Percentiles rank a stretch among this genome's conserved stretches.
phyloP scores from a whole-genome alignment of 1,284 basidiomycete genomes.

The Sanghuangporus sanghuang region DNA sequence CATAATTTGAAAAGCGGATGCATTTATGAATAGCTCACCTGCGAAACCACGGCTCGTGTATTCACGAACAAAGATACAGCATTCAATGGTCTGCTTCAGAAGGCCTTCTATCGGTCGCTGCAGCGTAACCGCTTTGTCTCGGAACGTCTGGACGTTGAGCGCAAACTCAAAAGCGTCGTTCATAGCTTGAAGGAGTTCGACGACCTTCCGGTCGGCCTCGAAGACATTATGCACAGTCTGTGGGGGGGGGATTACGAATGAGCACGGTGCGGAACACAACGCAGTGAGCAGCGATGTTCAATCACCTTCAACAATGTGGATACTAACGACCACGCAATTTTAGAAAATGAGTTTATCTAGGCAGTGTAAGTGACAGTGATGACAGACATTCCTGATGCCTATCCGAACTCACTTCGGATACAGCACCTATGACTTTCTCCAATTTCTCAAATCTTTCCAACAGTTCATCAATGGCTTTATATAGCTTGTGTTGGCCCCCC shows the following conservation, averaged over 20 bases:
- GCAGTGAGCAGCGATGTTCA: too few relatives aligned
- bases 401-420: not conserved
- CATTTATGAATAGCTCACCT: not conserved
- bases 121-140: not conserved
- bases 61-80: constrained; percentile 10
- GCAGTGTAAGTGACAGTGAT: not conserved
- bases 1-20: too few relatives aligned
- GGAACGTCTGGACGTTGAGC: not conserved
- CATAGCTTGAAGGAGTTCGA: constrained; percentile 8
- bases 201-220: constrained; percentile 1
- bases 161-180: constrained; percentile 11
- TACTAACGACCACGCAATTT: not conserved
- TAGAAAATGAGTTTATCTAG: not conserved
- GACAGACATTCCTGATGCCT: not conserved
- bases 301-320: not conserved
- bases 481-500: not conserved
- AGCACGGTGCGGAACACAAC: not conserved
- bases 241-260: too few relatives aligned
- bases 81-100: constrained; percentile 13
- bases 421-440: not conserved
- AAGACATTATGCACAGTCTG: not conserved
- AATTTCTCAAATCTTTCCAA: not conserved
- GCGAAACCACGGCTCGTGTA: constrained; percentile 12
- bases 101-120: not conserved
- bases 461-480: not conserved